phyloP scores from a whole-genome alignment of 768 basidiomycete genomes.

The Trametes punicea region DNA sequence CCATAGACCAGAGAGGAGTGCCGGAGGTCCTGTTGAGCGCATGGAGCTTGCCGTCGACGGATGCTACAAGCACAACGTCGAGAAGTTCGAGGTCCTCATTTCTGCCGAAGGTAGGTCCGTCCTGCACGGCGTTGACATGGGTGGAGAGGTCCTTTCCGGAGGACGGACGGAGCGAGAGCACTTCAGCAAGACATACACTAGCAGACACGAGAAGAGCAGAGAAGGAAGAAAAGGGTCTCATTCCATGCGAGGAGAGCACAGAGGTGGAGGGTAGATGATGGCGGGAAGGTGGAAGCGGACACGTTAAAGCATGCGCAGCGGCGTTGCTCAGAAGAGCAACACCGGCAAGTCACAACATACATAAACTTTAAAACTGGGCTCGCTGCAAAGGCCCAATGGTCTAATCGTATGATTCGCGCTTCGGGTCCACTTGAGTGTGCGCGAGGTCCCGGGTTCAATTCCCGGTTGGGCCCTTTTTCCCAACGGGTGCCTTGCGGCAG shows the following conservation, averaged over 20 bases:
- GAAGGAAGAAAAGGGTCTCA: conserved; percentile 12
- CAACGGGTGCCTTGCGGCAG: too few relatives aligned
- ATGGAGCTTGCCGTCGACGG: conserved; percentile 93
- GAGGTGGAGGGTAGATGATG: neutral
- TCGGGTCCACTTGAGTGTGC: conserved; percentile 4
- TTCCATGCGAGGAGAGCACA: conserved; percentile 14
- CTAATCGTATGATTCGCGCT: conserved; percentile 21
- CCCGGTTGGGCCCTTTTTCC: conserved; percentile 17
- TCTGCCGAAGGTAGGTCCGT: conserved; percentile 4
- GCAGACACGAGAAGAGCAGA: conserved; percentile 22
- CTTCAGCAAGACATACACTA: conserved; percentile 26
- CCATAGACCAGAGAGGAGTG: conserved; percentile 84
- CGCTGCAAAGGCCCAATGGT: conserved; percentile 14
- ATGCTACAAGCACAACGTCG: conserved; percentile 85
- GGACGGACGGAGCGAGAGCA: conserved; percentile 21
- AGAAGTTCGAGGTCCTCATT: conserved; percentile 56
- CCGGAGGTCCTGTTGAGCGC: conserved; percentile 88
- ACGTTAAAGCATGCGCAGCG: too few relatives aligned
- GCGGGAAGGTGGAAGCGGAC: too few relatives aligned
- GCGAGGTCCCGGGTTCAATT: conserved; percentile 21
- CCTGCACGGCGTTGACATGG: conserved; percentile 19
- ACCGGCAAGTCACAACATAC: neutral
- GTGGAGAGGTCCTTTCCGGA: conserved; percentile 22
- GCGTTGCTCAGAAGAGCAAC: too few relatives aligned
- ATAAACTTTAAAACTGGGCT: neutral